Base-by-base conservation (phyloP, 805 yeast species). In the Candida nemodendra region DNA sequence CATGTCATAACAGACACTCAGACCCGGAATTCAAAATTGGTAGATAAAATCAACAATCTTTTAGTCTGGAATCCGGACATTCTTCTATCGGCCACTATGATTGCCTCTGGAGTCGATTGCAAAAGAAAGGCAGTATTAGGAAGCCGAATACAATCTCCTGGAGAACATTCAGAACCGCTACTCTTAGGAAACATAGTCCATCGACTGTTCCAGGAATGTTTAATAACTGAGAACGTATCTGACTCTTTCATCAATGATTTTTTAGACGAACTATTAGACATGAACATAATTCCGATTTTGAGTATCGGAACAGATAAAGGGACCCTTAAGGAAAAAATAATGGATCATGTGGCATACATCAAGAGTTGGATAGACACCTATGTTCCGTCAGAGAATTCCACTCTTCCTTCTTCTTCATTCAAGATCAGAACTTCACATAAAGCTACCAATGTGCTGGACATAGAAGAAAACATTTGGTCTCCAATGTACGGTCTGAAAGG, bases 391-490 rank as follows among this genome's bases (percentile, higher is more conserved):
- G 25, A 45, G 3, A 16, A 42, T 3, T 33, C 38, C 12, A 18
- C 39, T 5, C 18, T 15, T 13, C 18, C 27, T 2, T 27, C 23
- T 11, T 18, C 42, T 3, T 32, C 22, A 4, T 47, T 37, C 13
- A 45, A 37, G 6, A 23, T 29, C 16, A 57, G 62, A 11, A 58
- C 74, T 1, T 62, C 63, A 9, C 66, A 80, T 28, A 68, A 81
- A 0, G 78, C 84, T 0, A 67, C 76, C 12, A 79, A 81, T 40
- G 74, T 89, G 7, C 65, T 87, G 23, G 96, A 86, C 53, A 77
- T 87, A 8, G 99, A 93, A 60, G 97, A 93, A 53, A 84, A 81
- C 50, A 81, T 93, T 11, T 81, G 95, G 88, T 87, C 97, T 0
- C 95, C 97, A 0, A 73, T 77, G 55, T 89, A 75, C 64, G 99